A percentile compares a stretch with the other conserved stretches of the same genome.
Evolutionary conservation across 495 filamentous ascomycete species (phyloP).

Genomic region (Tricharina praecox): DNA sequence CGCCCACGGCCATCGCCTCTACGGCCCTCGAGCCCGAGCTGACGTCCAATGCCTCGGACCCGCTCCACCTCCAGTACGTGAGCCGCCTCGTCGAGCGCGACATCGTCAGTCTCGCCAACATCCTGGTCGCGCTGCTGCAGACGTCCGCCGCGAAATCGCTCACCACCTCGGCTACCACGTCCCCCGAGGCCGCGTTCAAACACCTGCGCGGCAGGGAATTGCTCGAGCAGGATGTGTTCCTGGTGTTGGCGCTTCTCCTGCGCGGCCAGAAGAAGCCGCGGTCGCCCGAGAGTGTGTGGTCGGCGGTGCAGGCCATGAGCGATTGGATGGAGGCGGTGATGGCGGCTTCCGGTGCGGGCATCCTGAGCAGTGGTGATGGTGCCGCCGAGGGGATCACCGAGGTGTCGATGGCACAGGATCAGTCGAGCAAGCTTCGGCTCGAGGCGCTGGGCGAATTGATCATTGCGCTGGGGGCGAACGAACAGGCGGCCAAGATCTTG

Average conservation of each 20-base stretch:
- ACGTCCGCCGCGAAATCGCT: conserved; percentile 7
- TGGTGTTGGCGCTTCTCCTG: conserved; percentile 15
- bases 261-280: conserved; percentile 19
- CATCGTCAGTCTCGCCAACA: conserved; percentile 15
- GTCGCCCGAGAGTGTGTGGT: conserved; percentile 20
- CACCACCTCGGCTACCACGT: conserved; percentile 7
- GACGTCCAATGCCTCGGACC: conserved; percentile 13
- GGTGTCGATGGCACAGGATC: conserved; percentile 28
- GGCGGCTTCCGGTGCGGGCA: conserved; percentile 30
- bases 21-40: conserved; percentile 20
- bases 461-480: conserved; percentile 40
- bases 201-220: conserved; percentile 9
- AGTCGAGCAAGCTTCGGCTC: conserved; percentile 13
- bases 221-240: conserved; percentile 21
- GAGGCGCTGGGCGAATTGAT: conserved; percentile 36
- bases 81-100: conserved; percentile 23
- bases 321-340: conserved; percentile 32
- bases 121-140: conserved; percentile 18
- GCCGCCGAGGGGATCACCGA: conserved; percentile 29
- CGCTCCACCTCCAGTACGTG: conserved; percentile 22
- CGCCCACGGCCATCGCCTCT: conserved; percentile 13
- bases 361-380: conserved; percentile 28
- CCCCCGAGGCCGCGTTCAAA: neutral
- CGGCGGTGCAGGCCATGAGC: conserved; percentile 17
- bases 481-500: conserved; percentile 32